These are phyloP conservation scores for Geosmithia flava DNA, from an alignment of 2,329 filamentous ascomycete species.

Conservation along the genomic window DNA sequence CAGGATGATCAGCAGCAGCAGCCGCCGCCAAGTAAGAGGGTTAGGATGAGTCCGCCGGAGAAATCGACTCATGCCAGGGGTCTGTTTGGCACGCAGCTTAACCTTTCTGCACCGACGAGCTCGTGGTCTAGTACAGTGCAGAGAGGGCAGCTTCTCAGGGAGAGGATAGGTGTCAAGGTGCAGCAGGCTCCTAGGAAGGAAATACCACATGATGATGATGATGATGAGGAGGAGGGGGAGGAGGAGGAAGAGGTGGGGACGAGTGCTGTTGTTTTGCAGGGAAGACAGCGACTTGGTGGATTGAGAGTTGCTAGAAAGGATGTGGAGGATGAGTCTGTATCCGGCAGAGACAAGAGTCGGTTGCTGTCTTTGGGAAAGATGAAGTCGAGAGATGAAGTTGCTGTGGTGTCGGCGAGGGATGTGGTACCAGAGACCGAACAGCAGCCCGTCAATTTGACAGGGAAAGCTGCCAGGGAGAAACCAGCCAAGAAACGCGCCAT, in stretches of 20 bases:
- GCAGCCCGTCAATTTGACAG: too few relatives aligned
- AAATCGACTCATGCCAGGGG: constrained; percentile 19
- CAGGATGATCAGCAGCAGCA: constrained; percentile 6
- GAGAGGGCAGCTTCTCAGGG: constrained; percentile 8
- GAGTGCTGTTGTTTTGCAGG: not conserved
- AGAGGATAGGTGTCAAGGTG: constrained; percentile 7
- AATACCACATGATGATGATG: too few relatives aligned
- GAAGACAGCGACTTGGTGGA: not conserved
- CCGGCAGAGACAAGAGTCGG: too few relatives aligned
- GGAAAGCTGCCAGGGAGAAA: too few relatives aligned
- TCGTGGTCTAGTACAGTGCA: constrained; percentile 4
- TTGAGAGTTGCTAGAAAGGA: not conserved
- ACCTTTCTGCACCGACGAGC: constrained; percentile 12
- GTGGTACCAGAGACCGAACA: not conserved
- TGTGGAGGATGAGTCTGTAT: too few relatives aligned
- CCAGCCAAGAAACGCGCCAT: not conserved
- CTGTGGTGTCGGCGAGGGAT: not conserved
- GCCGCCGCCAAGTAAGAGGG: constrained; percentile 13
- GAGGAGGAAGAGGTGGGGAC: not conserved
- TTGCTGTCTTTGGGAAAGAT: too few relatives aligned
- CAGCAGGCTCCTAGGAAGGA: too few relatives aligned
- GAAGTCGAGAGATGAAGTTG: not conserved
- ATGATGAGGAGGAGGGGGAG: too few relatives aligned
- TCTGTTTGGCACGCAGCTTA: constrained; percentile 20
- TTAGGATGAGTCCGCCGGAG: constrained; percentile 16